Conservation (phyloP, 306 rosid genomes). For the Begonia fuchsioides region DNA sequence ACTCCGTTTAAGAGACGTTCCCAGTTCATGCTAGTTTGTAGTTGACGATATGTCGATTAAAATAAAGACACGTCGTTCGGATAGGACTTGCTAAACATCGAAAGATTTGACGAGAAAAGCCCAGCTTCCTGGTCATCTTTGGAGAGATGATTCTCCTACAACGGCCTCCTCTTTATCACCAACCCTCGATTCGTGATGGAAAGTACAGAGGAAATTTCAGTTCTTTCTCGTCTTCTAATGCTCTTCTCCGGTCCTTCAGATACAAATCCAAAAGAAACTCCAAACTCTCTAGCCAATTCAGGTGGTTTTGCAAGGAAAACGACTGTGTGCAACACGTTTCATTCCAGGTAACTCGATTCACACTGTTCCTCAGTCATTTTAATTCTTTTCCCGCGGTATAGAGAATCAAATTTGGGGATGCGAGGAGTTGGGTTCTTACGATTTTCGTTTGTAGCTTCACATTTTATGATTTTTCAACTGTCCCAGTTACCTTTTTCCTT, state of each 20-base stretch:
- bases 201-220: conserved; percentile 4
- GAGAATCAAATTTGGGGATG: background rate
- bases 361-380: background rate
- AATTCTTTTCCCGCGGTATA: background rate
- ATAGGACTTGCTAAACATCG: background rate
- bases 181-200: background rate
- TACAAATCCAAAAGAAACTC: conserved; percentile 10
- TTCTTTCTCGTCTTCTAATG: background rate
- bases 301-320: conserved; percentile 24
- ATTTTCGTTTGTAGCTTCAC: background rate
- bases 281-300: conserved; percentile 11
- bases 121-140: background rate
- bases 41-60: background rate
- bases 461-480: no score
- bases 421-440: background rate
- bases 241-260: conserved; percentile 7
- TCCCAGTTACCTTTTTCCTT: no score
- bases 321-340: conserved; percentile 21
- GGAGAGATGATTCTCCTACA: conserved; percentile 23
- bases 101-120: background rate
- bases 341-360: conserved; percentile 21
- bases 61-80: no score
- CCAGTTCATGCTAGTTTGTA: background rate
- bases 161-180: conserved; percentile 7
- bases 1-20: conserved; percentile 14